Base-by-base conservation (phyloP, 345 rosid species). In the Eucalyptus urophylla region DNA sequence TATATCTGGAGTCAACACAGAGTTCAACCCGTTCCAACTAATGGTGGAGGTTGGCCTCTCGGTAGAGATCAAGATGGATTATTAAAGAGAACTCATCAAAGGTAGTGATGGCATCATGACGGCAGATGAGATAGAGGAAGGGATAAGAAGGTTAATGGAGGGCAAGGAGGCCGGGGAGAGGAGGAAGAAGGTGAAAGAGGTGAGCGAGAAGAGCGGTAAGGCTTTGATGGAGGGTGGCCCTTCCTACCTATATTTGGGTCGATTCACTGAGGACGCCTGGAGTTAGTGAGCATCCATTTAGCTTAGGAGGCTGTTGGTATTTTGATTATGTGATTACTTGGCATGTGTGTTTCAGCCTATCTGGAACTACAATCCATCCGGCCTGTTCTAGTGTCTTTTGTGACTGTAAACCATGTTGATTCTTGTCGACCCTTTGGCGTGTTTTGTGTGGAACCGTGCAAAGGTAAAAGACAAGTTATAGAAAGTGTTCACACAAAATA, bases 201-300 rank as follows among this genome's bases (percentile, higher is more conserved):
- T 90, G 54, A 90, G 92, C 62, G 86, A 37, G 12, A 53, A n/a
- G 51, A 89, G 92, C 17, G 91, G 89, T 89, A 91, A 90, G 85
- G 91, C 94, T n/a, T 50, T 93, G 89, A 49, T 80, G 31, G 92
- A 93, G 4, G 94, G 93, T 87, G 96, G 95, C 29, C 92, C 96
- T 87, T 93, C 95, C 2, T 62, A 60, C 89, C 76, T 87, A 25
- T 88, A 88, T 1, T 43, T 93, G 12, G 85, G 86, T 13, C 89
- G 89, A 58, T 92, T 93, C 81, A 88, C 92, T 16, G 31, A 31
- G 11, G 93, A 95, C 67, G 90, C 89, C 19, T 54, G 88, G 9
- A 56, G 86, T 17, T 13, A 33, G 22, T 80, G 44, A 40, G 49
- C 49, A 4, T 80, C 27, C 67, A 24, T 24, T 25, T 58, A 58